phyloP scores from a whole-genome alignment of 257 asterid genomes.

The Haberlea rhodopensis region DNA sequence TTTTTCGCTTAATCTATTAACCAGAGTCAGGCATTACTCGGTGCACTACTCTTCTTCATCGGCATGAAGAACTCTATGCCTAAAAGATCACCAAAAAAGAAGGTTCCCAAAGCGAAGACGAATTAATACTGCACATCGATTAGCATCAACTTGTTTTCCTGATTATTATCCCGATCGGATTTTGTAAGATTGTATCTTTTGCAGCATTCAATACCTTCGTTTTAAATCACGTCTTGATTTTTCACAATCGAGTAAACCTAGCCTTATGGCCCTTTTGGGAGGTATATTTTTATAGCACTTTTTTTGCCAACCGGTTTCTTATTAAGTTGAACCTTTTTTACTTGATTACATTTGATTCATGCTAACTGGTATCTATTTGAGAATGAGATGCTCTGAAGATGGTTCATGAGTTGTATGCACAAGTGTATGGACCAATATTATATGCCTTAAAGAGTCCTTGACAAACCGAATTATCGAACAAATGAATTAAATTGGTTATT shows the following conservation, averaged over 20 bases:
- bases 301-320: background rate
- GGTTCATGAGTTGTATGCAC: no score
- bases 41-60: slow-evolving; percentile 76
- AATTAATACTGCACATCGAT: slow-evolving; percentile 34
- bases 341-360: background rate
- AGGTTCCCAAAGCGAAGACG: slow-evolving; percentile 67
- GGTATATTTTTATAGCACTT: background rate
- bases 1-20: slow-evolving; percentile 10
- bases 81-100: slow-evolving; percentile 75
- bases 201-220: slow-evolving; percentile 17
- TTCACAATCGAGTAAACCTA: background rate
- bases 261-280: background rate
- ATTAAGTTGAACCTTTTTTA: no score
- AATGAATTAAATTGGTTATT: no score
- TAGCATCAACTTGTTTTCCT: slow-evolving; percentile 28
- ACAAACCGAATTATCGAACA: no score
- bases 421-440: no score
- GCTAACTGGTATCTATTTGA: background rate
- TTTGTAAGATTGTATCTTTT: slow-evolving; percentile 36
- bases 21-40: slow-evolving; percentile 76
- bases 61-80: slow-evolving; percentile 92
- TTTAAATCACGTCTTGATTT: background rate
- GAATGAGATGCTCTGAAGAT: no score
- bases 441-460: no score
- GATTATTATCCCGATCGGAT: slow-evolving; percentile 19